phyloP scores from a whole-genome alignment of 2,329 filamentous ascomycete genomes.

The Fusarium lateritium region DNA sequence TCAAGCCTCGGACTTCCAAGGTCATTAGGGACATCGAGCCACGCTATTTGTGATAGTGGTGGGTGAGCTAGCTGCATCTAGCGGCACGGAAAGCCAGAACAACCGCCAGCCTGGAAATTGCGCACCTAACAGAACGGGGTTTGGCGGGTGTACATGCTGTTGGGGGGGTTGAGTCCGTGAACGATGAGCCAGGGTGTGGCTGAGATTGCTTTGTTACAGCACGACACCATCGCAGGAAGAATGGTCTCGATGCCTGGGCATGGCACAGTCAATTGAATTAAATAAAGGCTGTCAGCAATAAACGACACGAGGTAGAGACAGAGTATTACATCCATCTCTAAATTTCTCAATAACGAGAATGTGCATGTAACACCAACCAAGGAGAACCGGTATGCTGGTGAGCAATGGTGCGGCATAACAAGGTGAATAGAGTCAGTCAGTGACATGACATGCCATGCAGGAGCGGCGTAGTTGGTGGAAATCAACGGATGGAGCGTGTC shows the following conservation, averaged over 20 bases:
- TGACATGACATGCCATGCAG: conserved; percentile 26
- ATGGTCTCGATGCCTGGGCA: conserved; percentile 36
- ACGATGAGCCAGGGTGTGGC: conserved; percentile 44
- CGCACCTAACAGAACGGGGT: conserved; percentile 37
- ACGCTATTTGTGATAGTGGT: conserved; percentile 30
- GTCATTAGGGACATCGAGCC: conserved; percentile 31
- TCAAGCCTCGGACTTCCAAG: conserved; percentile 17
- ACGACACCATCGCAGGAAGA: conserved; percentile 35
- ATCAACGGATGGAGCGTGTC: conserved; percentile 32
- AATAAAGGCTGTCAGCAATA: conserved; percentile 9
- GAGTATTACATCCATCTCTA: not conserved
- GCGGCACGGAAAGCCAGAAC: conserved; percentile 24
- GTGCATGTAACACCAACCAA: conserved; percentile 3
- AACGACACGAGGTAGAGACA: not conserved
- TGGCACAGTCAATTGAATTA: conserved; percentile 22
- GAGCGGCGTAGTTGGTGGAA: conserved; percentile 37
- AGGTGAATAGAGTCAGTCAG: conserved; percentile 18
- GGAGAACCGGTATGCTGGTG: conserved; percentile 27
- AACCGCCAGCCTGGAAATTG: conserved; percentile 46
- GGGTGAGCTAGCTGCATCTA: conserved; percentile 18
- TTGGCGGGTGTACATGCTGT: conserved; percentile 21
- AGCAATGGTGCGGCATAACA: conserved; percentile 26
- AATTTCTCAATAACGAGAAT: not conserved
- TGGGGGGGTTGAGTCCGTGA: conserved; percentile 35
- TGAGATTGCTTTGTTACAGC: conserved; percentile 42